Evolutionary conservation across 2,329 filamentous ascomycete genomes (phyloP).

Genomic region (Ceratocystis cacaofunesta): DNA sequence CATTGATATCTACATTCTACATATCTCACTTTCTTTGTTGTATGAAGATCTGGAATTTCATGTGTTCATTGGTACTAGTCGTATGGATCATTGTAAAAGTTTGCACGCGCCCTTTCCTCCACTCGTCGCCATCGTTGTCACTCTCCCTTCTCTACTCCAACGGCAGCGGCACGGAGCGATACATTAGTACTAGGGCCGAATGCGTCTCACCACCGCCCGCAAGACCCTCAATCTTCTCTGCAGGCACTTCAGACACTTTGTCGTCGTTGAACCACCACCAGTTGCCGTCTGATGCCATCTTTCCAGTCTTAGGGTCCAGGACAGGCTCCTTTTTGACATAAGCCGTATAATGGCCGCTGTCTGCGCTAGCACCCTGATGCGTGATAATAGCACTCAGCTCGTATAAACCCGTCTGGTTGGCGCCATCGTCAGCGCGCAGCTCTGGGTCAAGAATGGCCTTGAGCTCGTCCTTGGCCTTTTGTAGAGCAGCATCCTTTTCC

Average conservation of each 20-base stretch:
- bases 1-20: no score
- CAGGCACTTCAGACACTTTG: slow-evolving; percentile 80
- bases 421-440: slow-evolving; percentile 60
- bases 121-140: not conserved
- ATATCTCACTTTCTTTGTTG: no score
- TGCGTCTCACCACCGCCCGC: slow-evolving; percentile 81
- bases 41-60: not conserved
- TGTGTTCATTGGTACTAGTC: slow-evolving; percentile 1
- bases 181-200: slow-evolving; percentile 67
- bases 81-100: slow-evolving; percentile 2
- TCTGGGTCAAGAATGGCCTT: slow-evolving; percentile 60
- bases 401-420: slow-evolving; percentile 89
- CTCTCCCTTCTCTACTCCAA: slow-evolving; percentile 24
- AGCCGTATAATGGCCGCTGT: slow-evolving; percentile 94
- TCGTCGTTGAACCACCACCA: slow-evolving; percentile 99
- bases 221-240: slow-evolving; percentile 80
- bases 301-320: slow-evolving; percentile 60
- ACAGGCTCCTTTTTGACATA: slow-evolving; percentile 84
- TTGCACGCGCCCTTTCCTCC: not conserved
- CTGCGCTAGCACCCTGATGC: slow-evolving; percentile 89
- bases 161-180: slow-evolving; percentile 58
- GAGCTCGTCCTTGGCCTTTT: slow-evolving; percentile 77
- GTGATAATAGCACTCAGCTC: slow-evolving; percentile 89
- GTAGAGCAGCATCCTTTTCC: slow-evolving; percentile 60
- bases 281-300: slow-evolving; percentile 73